Base-by-base conservation (phyloP, 1,139 yeast genomes). In the Geotrichum klebahnii region DNA sequence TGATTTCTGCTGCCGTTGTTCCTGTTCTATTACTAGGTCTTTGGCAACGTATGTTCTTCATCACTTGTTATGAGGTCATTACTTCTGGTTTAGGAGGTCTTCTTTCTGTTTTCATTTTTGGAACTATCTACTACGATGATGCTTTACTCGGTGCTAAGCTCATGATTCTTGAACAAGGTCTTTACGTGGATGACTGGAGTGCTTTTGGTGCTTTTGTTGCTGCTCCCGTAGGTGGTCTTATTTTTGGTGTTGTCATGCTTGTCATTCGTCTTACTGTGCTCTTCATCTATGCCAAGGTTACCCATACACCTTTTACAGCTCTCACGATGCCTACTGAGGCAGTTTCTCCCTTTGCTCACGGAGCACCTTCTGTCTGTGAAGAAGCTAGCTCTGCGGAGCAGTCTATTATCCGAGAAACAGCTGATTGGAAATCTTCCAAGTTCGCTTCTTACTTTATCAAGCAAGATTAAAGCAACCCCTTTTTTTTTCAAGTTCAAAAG, bases 151-250 rank as follows among this genome's bases (percentile, higher is more conserved):
- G 97, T 58, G 96, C 85, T n/a, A 76, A 76, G 56, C 73, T 89
- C 44, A 66, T 84, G 53, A 74, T 89, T 53, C 69, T 84, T 44
- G 79, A 85, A 79, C 80, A 87, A 57, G 97, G 97, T 47, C 70
- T 90, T 36, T 90, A 90, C 64, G 73, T 77, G 54, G 79, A 77
- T 51, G 97, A 90, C 65, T 90, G 97, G 97, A 87, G 95, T 61
- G 81, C 95, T 0, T 90, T 89, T 69, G 97, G 95, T 28, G 96
- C 97, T 1, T 89, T 89, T 68, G 94, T 86, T 5, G 85, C 82
- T 57, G 95, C 97, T 1, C 96, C 97, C 3, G 75, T 82, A 45
- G 95, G 94, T 17, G 89, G 94, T 17, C 59, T 89, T 2, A 55
- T 83, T 2, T 71, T 82, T 55, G 82, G 87, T 1, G 67, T 77